Percentiles rank a stretch among this genome's conserved stretches.
Conservation (phyloP, 768 basidiomycete species). For the Rhodotorula kratochvilovae region DNA sequence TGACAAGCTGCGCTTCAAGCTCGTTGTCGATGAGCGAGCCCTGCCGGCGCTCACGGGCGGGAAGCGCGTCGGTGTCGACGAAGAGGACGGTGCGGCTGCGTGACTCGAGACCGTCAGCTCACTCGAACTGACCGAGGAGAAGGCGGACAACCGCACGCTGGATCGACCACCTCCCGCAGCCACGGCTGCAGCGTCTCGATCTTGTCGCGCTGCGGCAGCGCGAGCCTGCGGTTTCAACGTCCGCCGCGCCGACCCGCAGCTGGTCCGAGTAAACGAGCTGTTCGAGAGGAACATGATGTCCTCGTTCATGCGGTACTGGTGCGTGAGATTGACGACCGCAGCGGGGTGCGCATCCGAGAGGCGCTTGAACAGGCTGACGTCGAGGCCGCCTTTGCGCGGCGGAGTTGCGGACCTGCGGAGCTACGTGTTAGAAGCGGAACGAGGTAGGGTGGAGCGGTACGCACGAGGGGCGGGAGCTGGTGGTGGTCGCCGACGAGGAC, state of each 20-base stretch:
- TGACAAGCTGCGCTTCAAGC: slow-evolving; percentile 60
- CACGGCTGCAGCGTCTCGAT: slow-evolving; percentile 45
- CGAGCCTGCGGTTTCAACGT: slow-evolving; percentile 62
- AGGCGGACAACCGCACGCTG: not conserved
- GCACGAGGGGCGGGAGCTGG: slow-evolving; percentile 88
- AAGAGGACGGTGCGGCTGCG: slow-evolving; percentile 79
- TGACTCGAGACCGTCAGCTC: not conserved
- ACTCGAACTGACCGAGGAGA: not conserved
- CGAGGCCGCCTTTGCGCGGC: slow-evolving; percentile 80
- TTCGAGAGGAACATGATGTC: slow-evolving; percentile 93
- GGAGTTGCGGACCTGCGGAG: slow-evolving; percentile 66
- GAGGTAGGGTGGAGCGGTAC: slow-evolving; percentile 34
- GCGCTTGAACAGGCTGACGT: slow-evolving; percentile 80
- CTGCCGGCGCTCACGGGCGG: slow-evolving; percentile 71
- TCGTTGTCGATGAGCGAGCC: slow-evolving; percentile 89
- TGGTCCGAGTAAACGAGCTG: slow-evolving; percentile 73
- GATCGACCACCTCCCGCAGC: slow-evolving; percentile 28
- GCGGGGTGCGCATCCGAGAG: slow-evolving; percentile 71
- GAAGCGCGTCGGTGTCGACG: slow-evolving; percentile 81
- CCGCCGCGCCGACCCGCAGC: slow-evolving; percentile 70
- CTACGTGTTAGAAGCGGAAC: not conserved
- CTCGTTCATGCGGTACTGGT: slow-evolving; percentile 94
- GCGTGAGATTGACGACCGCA: slow-evolving; percentile 74
- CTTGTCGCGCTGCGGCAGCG: slow-evolving; percentile 52
- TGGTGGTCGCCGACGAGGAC: slow-evolving; percentile 96